Conservation (phyloP, 2,329 filamentous ascomycete species). For the Trichophyton verrucosum region DNA sequence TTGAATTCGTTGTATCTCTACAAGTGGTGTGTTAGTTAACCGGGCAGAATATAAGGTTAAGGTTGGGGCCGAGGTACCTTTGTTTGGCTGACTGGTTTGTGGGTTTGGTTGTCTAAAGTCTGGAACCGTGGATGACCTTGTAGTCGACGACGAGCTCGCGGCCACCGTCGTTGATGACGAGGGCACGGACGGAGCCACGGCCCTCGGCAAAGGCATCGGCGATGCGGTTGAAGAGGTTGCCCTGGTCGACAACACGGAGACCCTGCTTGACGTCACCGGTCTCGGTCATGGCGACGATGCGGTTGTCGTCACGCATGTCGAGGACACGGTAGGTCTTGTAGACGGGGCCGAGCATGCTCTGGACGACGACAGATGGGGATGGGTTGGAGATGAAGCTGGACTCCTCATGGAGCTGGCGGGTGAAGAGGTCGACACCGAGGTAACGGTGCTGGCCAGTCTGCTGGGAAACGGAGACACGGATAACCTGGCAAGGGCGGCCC, state of each 20-base stretch:
- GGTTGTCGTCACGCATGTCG: constrained; percentile 75
- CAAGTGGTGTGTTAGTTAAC: not conserved
- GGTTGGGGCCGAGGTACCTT: not conserved
- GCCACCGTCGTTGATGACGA: constrained; percentile 88
- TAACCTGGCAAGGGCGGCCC: constrained; percentile 98
- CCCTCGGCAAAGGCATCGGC: constrained; percentile 76
- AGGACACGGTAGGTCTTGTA: constrained; percentile 99
- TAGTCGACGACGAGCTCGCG: constrained; percentile 95
- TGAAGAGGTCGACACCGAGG: constrained; percentile 99
- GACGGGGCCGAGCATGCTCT: constrained; percentile 98
- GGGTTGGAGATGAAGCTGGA: constrained; percentile 96
- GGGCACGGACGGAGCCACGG: constrained; percentile 83
- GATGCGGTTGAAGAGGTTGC: constrained; percentile 71
- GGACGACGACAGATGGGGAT: constrained; percentile 87
- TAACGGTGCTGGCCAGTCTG: constrained; percentile 99
- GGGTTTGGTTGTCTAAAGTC: constrained; percentile 38
- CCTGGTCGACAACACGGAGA: constrained; percentile 89
- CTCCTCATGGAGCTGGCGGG: constrained; percentile 98
- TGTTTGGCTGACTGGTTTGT: too few species aligned
- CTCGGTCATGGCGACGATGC: constrained; percentile 95
- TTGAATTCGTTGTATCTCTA: not conserved
- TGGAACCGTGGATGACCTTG: constrained; percentile 83
- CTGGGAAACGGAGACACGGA: constrained; percentile 95
- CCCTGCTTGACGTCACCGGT: constrained; percentile 95
- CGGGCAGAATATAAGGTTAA: not conserved